phyloP scores from a whole-genome alignment of 2,329 filamentous ascomycete genomes.

The Exophiala sp. region DNA sequence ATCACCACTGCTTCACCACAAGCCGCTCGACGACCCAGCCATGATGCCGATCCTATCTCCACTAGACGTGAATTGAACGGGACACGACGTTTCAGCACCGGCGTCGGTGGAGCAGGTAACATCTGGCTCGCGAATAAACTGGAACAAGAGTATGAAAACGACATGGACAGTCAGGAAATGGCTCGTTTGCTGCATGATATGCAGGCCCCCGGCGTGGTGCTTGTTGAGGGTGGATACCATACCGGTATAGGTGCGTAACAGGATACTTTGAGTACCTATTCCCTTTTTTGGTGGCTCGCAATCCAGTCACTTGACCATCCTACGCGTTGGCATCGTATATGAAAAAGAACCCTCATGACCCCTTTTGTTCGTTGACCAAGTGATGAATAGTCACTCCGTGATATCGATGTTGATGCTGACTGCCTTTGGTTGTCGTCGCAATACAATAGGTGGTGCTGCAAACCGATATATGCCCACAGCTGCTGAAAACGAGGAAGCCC shows the following conservation, averaged over 20 bases:
- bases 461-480: constrained; percentile 25
- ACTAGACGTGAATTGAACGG: too few relatives aligned
- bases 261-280: too few relatives aligned
- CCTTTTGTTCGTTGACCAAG: too few relatives aligned
- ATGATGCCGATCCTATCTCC: background rate
- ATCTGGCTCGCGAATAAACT: constrained; percentile 7
- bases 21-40: background rate
- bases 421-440: background rate
- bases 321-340: too few relatives aligned
- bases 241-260: constrained; percentile 38
- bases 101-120: constrained; percentile 19
- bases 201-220: constrained; percentile 43
- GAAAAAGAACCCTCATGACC: too few relatives aligned
- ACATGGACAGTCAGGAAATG: constrained; percentile 51
- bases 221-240: constrained; percentile 37
- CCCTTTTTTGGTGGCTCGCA: too few relatives aligned
- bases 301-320: too few relatives aligned
- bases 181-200: constrained; percentile 80
- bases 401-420: too few relatives aligned
- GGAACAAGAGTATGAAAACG: constrained; percentile 49
- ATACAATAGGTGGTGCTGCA: constrained; percentile 26
- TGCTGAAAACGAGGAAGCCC: constrained; percentile 31
- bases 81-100: constrained; percentile 14
- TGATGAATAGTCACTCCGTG: too few relatives aligned
- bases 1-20: background rate